Evolutionary conservation across 2,329 filamentous ascomycete genomes (phyloP), one percentile per base, ranked within the genome.

Genomic region (Tolypocladium capitatum): DNA sequence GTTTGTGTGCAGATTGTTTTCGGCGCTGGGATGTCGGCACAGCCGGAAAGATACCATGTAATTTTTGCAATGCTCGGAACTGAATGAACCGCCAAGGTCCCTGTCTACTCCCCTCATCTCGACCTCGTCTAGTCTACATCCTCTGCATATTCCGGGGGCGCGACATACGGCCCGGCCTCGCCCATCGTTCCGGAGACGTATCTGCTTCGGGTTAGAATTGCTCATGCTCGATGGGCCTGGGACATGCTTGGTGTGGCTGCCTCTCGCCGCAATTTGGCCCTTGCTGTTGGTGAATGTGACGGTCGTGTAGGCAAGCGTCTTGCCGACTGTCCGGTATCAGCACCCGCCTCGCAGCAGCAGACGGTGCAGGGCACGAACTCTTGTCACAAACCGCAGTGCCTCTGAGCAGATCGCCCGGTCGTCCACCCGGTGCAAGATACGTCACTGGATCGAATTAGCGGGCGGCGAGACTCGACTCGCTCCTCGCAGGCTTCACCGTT

Each of bases 201-300:
- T 56, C 72, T 74, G 24, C 1, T 13, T 5, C 7, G 2, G 3
- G 27, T 58, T n/a, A 58, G 49, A 14, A 40, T 43, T 34, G 42
- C 27, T 30, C 16, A 18, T 13, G 5, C 3, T 31, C 5, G 31
- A 8, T 24, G 2, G 30, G 4, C 6, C 36, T 20, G 6, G 3
- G 32, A 53, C 71, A 59, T 56, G 81, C 80, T 83, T 83, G 14
- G 80, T 83, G 57, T 83, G 80, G 53, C 78, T 83, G 40, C 80
- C 80, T 43, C 80, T 65, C 0, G 80, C 80, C 11, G 77, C 74
- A 4, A 83, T 58, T 40, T 83, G 71, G 6, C 78, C 78, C 50
- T 78, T 73, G 45, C 63, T 63, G 51, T 83, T 81, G 46, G 63
- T 72, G 52, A 83, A 83, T 0, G 72, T 70, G 16, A 83, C 68